phyloP scores from a whole-genome alignment of 805 yeast genomes.

The Metschnikowia picachoensis region DNA sequence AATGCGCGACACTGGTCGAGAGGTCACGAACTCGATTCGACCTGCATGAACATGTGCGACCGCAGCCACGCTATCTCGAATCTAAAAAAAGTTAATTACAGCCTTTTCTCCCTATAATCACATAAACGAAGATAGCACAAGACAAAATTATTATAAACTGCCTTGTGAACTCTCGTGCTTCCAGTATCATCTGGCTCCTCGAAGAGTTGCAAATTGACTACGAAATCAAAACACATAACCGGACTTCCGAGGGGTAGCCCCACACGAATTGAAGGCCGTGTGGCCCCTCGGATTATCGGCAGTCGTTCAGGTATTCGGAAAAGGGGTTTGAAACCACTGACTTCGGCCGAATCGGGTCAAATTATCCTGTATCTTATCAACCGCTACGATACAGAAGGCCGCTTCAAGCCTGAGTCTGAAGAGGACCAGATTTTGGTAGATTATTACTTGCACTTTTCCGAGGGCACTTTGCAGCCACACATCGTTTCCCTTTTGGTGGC shows the following conservation, averaged over 20 bases:
- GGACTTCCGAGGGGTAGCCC: constrained; percentile 30
- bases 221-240: constrained; percentile 29
- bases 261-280: constrained; percentile 26
- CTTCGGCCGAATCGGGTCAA: constrained; percentile 57
- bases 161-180: constrained; percentile 34
- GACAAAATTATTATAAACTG: constrained; percentile 22
- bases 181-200: constrained; percentile 36
- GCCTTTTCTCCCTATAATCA: too few species aligned
- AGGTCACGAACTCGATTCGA: too few species aligned
- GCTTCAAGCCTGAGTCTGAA: constrained; percentile 35
- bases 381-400: constrained; percentile 44
- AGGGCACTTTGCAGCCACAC: constrained; percentile 24
- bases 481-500: constrained; percentile 24
- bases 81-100: too few species aligned
- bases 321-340: constrained; percentile 14
- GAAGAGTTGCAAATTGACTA: constrained; percentile 33
- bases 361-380: constrained; percentile 50
- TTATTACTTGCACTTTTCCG: constrained; percentile 25
- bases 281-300: constrained; percentile 40
- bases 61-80: too few species aligned
- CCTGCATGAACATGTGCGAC: too few species aligned
- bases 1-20: too few species aligned
- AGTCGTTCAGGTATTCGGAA: constrained; percentile 19
- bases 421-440: constrained; percentile 27
- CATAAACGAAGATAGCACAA: too few species aligned